Evolutionary conservation across 768 basidiomycete genomes (phyloP), one percentile per base, ranked within the genome.

Genomic region (Boletus sp.): DNA sequence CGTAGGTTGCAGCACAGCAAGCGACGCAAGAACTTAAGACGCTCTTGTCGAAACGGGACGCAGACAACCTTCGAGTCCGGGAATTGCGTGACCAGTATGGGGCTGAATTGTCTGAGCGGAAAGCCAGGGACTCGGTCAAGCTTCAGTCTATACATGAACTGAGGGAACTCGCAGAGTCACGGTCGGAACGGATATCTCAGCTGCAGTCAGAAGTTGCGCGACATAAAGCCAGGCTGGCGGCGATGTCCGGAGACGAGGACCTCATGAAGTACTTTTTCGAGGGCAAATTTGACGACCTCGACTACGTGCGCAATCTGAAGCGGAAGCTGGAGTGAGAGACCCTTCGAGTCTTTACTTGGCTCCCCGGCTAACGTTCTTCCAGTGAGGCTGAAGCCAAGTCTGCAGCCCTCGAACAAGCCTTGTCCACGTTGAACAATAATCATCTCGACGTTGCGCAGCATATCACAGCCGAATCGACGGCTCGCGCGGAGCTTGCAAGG

Each of bases 201-300:
- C 69, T 96, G 28, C 76, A 84, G 58, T 87, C 87, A 2, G 93
- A 98, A 69, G 75, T 89, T 11, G 78, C 76, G 41, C 80, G 94
- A 24, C 77, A 89, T 60, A 91, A 89, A 70, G 80, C 87, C 15
- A 81, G 83, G 32, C 75, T 95, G n/a, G 93, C 90, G 18, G 91
- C 92, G 0, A 74, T 84, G 29, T 77, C 81, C 2, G 85, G 87
- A 7, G 80, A 89, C 24, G 83, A 85, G 58, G 88, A 92, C 48
- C 76, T 93, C 35, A 78, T 94, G 71, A 73, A 74, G 5, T 92
- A 92, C 69, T 80, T 95, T 60, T 75, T 85, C 52, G 77, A 77
- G 45, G 83, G 80, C 18, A 77, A 81, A 44, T 73, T 79, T 6
- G 81, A 83, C 17, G 80, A 85, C 54, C 66, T 70, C 1, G 71